Base-by-base conservation (phyloP, 2,329 filamentous ascomycete species). In the Aureobasidium vineae region DNA sequence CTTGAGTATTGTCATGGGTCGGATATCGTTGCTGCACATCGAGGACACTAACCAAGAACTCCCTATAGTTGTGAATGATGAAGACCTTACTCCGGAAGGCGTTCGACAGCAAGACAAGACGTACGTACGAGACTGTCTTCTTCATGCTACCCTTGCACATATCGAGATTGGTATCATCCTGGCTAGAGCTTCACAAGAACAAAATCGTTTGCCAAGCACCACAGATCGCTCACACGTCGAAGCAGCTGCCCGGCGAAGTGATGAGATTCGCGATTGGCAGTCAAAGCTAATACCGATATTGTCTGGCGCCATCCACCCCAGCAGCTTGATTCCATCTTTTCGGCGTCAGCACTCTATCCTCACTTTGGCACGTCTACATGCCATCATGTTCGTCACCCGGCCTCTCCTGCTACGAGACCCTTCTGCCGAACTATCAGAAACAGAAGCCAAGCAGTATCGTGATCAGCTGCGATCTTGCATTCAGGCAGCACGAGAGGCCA, bases 331-430 rank as follows among this genome's bases (percentile, higher is more conserved):
- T 38, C 78, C 82, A 1, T 77, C 82, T n/a, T 84, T 83, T 69
- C 79, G 82, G 64, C 76, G 82, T 4, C 84, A 86, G 68, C 80
- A 83, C 2, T 82, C 78, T 0, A 83, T 85, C 0, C 73, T 87
- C 11, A 82, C 81, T 45, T 75, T 87, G 0, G 83, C 83, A 0
- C 81, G 85, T 68, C 81, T 79, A 5, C 85, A 87, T 63, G 83
- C 84, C 2, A 77, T 84, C 10, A 84, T 87, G 71, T 79, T 86
- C 21, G 80, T 83, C 7, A 85, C 84, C 54, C 80, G 85, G 0
- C 80, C 83, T 0, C 84, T 86, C 52, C 77, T 87, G 0, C 76
- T 86, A 0, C 75, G 76, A 28, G 70, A 63, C 19, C 47, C 41
- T 3, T 63, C 60, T 16, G n/a, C 13, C 26, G 47, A 31, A 0